Evolutionary conservation across 2,329 filamentous ascomycete species (phyloP).

Genomic region (Clathrospora elynae): DNA sequence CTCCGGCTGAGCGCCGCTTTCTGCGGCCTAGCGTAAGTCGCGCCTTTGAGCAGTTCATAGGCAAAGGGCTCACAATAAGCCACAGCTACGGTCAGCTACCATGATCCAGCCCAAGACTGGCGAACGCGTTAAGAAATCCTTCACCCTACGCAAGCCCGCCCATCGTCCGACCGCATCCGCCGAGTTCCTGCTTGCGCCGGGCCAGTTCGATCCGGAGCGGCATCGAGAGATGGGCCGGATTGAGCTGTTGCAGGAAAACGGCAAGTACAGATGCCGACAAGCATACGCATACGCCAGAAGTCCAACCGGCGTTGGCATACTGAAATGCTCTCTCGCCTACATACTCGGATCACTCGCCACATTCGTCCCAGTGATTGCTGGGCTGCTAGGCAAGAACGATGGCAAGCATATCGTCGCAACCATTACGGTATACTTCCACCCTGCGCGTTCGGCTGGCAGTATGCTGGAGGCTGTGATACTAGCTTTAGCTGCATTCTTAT

Average conservation of each 20-base stretch:
- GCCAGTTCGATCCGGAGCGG: constrained; percentile 34
- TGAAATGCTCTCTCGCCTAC: constrained; percentile 93
- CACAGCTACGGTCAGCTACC: constrained; percentile 77
- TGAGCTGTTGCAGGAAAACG: constrained; percentile 43
- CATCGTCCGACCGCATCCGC: constrained; percentile 52
- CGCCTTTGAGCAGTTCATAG: constrained; percentile 2
- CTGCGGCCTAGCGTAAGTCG: constrained; percentile 45
- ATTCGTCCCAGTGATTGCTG: constrained; percentile 74
- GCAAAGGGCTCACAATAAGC: constrained; percentile 24
- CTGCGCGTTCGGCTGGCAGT: constrained; percentile 80
- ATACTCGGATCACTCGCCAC: constrained; percentile 84
- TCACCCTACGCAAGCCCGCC: constrained; percentile 66
- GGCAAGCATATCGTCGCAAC: constrained; percentile 94
- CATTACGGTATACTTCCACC: constrained; percentile 93
- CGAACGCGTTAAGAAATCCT: constrained; percentile 78
- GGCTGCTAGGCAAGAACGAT: constrained; percentile 79
- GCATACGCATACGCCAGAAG: constrained; percentile 69
- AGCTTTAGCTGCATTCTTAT: constrained; percentile 77
- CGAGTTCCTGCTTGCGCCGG: constrained; percentile 49
- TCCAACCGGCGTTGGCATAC: constrained; percentile 74
- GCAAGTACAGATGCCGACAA: constrained; percentile 35
- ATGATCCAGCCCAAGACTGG: constrained; percentile 87
- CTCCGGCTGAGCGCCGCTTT: constrained; percentile 43
- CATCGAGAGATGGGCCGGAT: constrained; percentile 41
- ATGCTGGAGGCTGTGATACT: constrained; percentile 86